Conservation (phyloP, 2,329 filamentous ascomycete species). For the Pseudocercospora macadamiae region DNA sequence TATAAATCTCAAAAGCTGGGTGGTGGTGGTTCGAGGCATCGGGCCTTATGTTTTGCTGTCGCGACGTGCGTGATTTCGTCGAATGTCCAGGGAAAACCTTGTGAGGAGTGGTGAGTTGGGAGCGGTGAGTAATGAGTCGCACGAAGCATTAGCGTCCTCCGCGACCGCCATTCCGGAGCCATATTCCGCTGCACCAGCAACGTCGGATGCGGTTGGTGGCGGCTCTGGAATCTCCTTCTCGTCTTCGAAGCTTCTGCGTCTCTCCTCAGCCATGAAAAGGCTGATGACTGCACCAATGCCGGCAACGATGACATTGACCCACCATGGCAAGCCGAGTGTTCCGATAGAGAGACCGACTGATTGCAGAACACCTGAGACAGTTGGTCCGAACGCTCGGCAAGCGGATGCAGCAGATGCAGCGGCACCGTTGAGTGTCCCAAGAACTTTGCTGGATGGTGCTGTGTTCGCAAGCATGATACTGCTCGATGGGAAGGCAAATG, state of each 20-base stretch:
- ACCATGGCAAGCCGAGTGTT: constrained; percentile 90
- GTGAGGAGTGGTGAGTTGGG: constrained; percentile 36
- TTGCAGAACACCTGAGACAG: constrained; percentile 83
- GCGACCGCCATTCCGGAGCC: constrained; percentile 30
- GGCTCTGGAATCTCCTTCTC: constrained; percentile 30
- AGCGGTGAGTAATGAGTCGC: constrained; percentile 30
- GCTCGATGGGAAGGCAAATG: constrained; percentile 87
- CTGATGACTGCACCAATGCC: constrained; percentile 74
- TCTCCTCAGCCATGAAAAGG: constrained; percentile 62
- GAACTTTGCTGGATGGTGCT: constrained; percentile 77
- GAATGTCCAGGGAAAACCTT: constrained; percentile 29
- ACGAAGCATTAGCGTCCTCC: constrained; percentile 31
- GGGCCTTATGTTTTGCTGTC: constrained; percentile 28
- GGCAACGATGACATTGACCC: constrained; percentile 80
- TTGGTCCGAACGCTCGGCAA: constrained; percentile 85
- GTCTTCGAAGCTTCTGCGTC: constrained; percentile 30
- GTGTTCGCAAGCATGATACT: constrained; percentile 88
- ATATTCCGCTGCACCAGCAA: constrained; percentile 25
- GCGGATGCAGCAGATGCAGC: constrained; percentile 89
- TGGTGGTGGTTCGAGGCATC: constrained; percentile 15
- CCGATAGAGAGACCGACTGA: constrained; percentile 76
- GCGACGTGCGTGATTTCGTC: constrained; percentile 22
- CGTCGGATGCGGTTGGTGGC: constrained; percentile 25
- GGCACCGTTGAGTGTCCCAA: constrained; percentile 90
- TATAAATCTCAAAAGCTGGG: background rate